phyloP scores from a whole-genome alignment of 768 basidiomycete genomes.

The Gelatoporia subvermispora region DNA sequence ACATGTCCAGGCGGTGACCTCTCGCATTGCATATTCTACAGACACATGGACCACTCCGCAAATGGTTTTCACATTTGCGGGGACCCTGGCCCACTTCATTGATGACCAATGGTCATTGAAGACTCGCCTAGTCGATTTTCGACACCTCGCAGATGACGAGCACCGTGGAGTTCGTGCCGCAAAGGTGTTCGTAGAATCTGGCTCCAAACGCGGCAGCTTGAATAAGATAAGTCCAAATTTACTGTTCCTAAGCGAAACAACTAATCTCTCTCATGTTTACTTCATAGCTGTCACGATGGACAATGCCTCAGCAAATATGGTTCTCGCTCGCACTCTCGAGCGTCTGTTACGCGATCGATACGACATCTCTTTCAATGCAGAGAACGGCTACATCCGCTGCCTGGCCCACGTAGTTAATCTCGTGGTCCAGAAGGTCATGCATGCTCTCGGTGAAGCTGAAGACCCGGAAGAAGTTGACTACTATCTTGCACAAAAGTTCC shows the following conservation, averaged over 20 bases:
- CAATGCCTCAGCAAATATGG: conserved; percentile 32
- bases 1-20: conserved; percentile 7
- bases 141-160: conserved; percentile 12
- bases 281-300: conserved; percentile 21
- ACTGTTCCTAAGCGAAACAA: conserved; percentile 17
- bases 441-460: conserved; percentile 19
- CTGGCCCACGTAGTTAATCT: conserved; percentile 33
- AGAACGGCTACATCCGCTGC: conserved; percentile 29
- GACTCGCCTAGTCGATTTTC: conserved; percentile 14
- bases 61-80: conserved; percentile 18
- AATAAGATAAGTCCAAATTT: conserved; percentile 30
- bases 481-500: conserved; percentile 24
- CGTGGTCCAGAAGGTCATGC: conserved; percentile 29
- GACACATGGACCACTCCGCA: conserved; percentile 16
- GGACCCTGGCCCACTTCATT: conserved; percentile 14
- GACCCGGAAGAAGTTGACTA: conserved; percentile 24
- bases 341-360: conserved; percentile 14
- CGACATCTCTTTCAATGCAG: conserved; percentile 20
- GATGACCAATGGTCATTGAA: conserved; percentile 20
- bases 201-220: conserved; percentile 18
- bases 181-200: conserved; percentile 24
- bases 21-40: conserved; percentile 9
- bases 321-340: conserved; percentile 19
- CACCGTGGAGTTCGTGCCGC: conserved; percentile 27
- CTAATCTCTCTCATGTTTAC: background rate